These are phyloP conservation scores for Salix koriyanagi DNA, from an alignment of 345 rosid species.

Conservation along the genomic window DNA sequence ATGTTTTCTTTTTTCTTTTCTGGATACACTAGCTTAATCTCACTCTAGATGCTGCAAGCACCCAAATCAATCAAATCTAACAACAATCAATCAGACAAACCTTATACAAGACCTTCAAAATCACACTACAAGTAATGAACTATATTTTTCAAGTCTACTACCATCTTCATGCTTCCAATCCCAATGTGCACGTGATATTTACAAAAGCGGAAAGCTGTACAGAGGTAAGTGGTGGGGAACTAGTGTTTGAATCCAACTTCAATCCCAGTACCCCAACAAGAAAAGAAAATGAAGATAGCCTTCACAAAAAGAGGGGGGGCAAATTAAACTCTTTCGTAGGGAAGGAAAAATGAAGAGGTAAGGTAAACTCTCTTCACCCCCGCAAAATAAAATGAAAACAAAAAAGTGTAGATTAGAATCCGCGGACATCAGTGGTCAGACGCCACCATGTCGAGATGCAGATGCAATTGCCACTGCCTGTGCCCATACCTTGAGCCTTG, in stretches of 20 bases:
- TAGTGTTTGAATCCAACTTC: neutral
- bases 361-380: constrained; percentile 5
- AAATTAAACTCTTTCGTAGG: neutral
- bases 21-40: neutral
- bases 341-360: neutral
- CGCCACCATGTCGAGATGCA: constrained; percentile 35
- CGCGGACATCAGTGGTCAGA: constrained; percentile 10
- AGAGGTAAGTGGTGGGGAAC: neutral
- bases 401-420: constrained; percentile 18
- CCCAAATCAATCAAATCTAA: neutral
- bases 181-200: constrained; percentile 10
- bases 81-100: neutral
- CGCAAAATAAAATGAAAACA: constrained; percentile 3
- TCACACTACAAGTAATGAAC: neutral
- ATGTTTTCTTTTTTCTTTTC: neutral
- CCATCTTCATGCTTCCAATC: neutral
- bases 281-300: neutral
- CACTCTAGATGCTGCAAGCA: neutral
- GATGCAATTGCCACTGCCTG: constrained; percentile 86
- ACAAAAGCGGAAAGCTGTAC: constrained; percentile 18
- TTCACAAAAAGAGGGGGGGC: neutral
- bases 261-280: neutral
- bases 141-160: neutral
- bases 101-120: neutral
- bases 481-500: constrained; percentile 92